Conservation (phyloP, 805 yeast genomes). For the Candida corydali region DNA sequence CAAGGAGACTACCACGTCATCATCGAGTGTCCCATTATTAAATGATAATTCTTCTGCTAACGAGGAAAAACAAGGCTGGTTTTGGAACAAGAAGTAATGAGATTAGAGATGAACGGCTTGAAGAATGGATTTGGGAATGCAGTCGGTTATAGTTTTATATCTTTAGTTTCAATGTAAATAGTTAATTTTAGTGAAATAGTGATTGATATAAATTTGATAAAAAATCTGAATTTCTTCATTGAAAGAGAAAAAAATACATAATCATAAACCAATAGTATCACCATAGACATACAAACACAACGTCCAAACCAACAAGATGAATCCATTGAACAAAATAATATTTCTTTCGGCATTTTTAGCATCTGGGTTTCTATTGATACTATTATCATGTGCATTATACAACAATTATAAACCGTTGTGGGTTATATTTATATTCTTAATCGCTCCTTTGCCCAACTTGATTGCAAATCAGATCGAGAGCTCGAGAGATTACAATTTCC, state of each 20-base stretch:
- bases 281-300: background rate
- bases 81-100: conserved; percentile 10
- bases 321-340: conserved; percentile 44
- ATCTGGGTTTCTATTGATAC: conserved; percentile 39
- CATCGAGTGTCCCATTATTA: background rate
- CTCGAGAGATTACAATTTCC: conserved; percentile 35
- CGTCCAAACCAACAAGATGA: conserved; percentile 20
- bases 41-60: background rate
- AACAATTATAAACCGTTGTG: conserved; percentile 38
- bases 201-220: background rate
- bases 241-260: background rate
- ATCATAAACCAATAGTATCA: background rate
- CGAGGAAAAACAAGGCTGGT: conserved; percentile 11
- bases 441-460: conserved; percentile 44
- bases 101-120: background rate
- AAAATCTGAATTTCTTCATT: background rate
- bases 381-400: conserved; percentile 43
- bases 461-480: conserved; percentile 33
- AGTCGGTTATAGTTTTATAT: background rate
- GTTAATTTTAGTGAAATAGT: background rate
- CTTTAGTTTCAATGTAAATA: background rate
- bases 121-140: background rate
- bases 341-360: conserved; percentile 44
- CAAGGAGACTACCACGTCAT: conserved; percentile 6
- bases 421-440: conserved; percentile 39